Evolutionary conservation across 1,284 basidiomycete species (phyloP), one percentile per base, ranked within the genome.

Genomic region (Agaricales sp.): DNA sequence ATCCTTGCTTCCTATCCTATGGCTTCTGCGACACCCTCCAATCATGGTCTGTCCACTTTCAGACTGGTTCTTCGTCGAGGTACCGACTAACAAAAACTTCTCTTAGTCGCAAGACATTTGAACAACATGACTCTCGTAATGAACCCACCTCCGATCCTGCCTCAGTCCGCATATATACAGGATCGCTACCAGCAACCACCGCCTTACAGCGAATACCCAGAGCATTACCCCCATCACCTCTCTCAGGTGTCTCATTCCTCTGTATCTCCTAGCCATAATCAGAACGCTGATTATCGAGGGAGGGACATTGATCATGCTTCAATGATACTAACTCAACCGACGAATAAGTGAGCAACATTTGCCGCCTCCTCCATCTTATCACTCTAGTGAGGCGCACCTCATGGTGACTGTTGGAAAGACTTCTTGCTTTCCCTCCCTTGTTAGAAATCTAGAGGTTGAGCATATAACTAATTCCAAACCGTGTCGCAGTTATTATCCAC

Each of bases 11-110:
- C 71, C 25, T 87, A 86, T 59, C 81, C 85, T 16, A 71, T 81
- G 55, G 79, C 80, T 30, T 84, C 82, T 51, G 78, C 78, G 37
- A 82, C 78, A 2, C 82, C 84, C 21, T 73, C 82, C 4, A 70
- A 75, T 41, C 83, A 87, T 58, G 80, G 85, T 83, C 57, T 53
- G 66, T 55, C 41, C 8, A 50, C 41, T 4, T 39, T 19, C 48
- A 46, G 50, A 50, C 6, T 51, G 46, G 46, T 49, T 21, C 19
- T 48, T 52, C 47, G 47, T 49, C 48, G 51, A 45, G 48, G 54
- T 18, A 45, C 47, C 50, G 52, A 43, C 47, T 30, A 14, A 43
- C 12, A 48, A 30, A 6, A 6, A 30, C 6, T 30, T 30, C 14
- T 14, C 22, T 12, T 54, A 87, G 86, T 80, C 39, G 71, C 80